Evolutionary conservation across 2,329 filamentous ascomycete genomes (phyloP), one percentile per base, ranked within the genome.

Genomic region (Neonectria sp.): DNA sequence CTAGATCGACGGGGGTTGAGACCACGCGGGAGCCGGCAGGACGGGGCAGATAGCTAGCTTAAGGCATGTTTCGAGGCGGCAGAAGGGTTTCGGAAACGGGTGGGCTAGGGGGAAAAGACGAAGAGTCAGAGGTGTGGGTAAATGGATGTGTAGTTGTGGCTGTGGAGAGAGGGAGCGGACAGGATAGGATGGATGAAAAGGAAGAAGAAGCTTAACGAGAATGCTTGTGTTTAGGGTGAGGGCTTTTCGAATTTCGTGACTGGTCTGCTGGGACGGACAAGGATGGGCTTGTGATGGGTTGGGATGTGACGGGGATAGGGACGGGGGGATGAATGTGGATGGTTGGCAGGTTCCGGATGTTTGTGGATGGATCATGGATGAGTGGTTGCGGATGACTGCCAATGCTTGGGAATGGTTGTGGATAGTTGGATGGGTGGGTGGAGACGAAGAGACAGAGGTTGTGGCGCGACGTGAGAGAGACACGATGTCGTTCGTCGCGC

Each of bases 21-120:
- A 48, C 40, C 11, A 24, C n/a, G 46, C 58, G 58, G 58, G 58
- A 52, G 52, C 53, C 58, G 58, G 49, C 52, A 49, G 63, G 48
- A 57, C 25, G 55, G 58, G 31, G 63, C 46, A 45, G 58, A 57
- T 52, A 51, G n/a, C 43, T 52, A 51, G n/a, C 43, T 48, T 48
- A 46, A 49, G 40, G 37, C 60, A 63, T 68, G 67, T 71, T 73
- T 73, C 72, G 60, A 67, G 62, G 63, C 60, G 63, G 60, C 45
- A 74, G 68, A 65, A 58, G 58, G 68, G 71, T 71, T 66, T 69
- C 66, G 68, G 58, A 67, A 64, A 45, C 53, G 63, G 64, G 55
- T 43, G 53, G 59, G 40, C 58, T 59, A 60, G 37, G 40, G 55
- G 35, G 55, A 53, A 55, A 17, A 40, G 15, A 40, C n/a, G 6